Evolutionary conservation across 805 yeast genomes (phyloP).

Genomic region (Ogataea henricii): DNA sequence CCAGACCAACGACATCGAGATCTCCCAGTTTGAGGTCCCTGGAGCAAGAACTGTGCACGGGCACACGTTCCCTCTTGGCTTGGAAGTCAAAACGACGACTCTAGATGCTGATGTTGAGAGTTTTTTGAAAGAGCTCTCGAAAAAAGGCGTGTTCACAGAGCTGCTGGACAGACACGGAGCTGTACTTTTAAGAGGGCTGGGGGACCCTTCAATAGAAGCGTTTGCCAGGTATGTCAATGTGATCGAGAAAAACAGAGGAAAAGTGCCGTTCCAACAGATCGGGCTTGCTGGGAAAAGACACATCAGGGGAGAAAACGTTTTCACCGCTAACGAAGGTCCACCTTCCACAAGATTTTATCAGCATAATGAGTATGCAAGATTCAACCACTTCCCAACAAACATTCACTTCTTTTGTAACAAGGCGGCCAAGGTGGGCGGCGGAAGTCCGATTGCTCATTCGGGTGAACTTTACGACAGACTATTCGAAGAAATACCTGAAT

Average conservation of each 20-base stretch:
- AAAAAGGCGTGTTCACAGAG: constrained; percentile 1
- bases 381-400: constrained; percentile 30
- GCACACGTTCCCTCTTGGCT: not conserved
- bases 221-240: constrained; percentile 25
- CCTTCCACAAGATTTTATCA: constrained; percentile 26
- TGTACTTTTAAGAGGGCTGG: constrained; percentile 29
- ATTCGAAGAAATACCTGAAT: constrained; percentile 23
- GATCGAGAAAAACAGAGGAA: constrained; percentile 27
- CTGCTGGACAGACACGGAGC: constrained; percentile 27
- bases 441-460: constrained; percentile 37
- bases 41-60: constrained; percentile 4
- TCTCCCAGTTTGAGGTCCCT: not conserved
- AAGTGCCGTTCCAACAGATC: constrained; percentile 31
- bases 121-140: constrained; percentile 2
- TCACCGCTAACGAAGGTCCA: constrained; percentile 39
- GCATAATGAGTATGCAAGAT: constrained; percentile 29
- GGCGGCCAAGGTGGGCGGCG: constrained; percentile 33
- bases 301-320: constrained; percentile 25
- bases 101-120: not conserved
- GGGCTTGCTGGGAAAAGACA: constrained; percentile 34
- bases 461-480: constrained; percentile 31
- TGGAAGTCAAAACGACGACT: not conserved
- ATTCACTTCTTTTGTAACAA: constrained; percentile 27
- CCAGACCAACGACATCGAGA: not conserved
- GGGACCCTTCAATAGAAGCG: constrained; percentile 23